Conservation (phyloP, 148 eudicot species). For the Silene uniflora region DNA sequence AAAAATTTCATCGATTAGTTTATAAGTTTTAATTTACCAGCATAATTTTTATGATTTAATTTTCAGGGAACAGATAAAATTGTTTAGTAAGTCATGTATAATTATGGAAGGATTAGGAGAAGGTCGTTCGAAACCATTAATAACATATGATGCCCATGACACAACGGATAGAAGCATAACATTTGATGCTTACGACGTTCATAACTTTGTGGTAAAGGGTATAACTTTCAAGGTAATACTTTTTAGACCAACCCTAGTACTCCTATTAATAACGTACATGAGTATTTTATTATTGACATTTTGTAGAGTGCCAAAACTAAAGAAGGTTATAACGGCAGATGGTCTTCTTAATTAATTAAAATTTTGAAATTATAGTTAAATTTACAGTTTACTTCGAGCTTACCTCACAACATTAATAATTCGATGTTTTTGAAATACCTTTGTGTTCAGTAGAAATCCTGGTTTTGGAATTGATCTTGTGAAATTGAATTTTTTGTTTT, state of each 20-base stretch:
- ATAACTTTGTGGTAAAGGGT: slow-evolving; percentile 25
- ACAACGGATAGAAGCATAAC: neutral
- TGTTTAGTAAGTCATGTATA: slow-evolving; percentile 9
- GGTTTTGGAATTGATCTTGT: too few relatives aligned
- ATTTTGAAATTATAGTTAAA: too few relatives aligned
- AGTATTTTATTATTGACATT: too few relatives aligned
- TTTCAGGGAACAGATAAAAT: slow-evolving; percentile 1
- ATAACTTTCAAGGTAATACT: slow-evolving; percentile 20
- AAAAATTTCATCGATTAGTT: neutral
- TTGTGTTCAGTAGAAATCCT: too few relatives aligned
- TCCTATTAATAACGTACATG: too few relatives aligned
- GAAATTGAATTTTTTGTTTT: neutral
- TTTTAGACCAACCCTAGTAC: neutral
- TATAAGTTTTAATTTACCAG: too few relatives aligned
- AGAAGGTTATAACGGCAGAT: too few relatives aligned
- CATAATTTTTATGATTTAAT: neutral
- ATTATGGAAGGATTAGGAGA: slow-evolving; percentile 25
- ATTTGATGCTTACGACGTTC: slow-evolving; percentile 8
- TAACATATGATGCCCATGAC: slow-evolving; percentile 9
- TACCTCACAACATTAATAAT: too few relatives aligned
- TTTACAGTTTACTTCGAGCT: too few relatives aligned
- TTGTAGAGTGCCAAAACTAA: too few relatives aligned
- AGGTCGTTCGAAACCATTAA: slow-evolving; percentile 1
- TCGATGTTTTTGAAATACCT: too few relatives aligned
- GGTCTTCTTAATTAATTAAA: too few relatives aligned